These are phyloP conservation scores for Hibiscus syriacus DNA, from an alignment of 345 rosid species.

Conservation along the genomic window DNA sequence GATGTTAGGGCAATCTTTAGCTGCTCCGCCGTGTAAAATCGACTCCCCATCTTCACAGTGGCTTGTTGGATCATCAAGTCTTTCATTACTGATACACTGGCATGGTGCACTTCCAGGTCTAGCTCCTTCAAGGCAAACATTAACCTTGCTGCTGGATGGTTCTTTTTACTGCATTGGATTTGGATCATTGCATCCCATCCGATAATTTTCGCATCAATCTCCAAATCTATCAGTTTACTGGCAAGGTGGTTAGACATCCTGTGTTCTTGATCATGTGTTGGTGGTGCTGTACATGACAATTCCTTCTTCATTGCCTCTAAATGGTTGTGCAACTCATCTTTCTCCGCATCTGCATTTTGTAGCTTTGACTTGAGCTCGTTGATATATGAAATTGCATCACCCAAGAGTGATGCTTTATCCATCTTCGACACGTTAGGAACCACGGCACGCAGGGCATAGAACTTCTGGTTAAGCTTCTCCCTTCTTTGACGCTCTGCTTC, in stretches of 20 bases:
- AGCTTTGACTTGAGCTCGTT: slow-evolving; percentile 68
- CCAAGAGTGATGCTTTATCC: slow-evolving; percentile 95
- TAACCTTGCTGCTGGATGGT: slow-evolving; percentile 77
- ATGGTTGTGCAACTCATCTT: slow-evolving; percentile 58
- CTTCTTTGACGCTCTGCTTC: slow-evolving; percentile 19
- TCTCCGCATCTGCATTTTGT: slow-evolving; percentile 42
- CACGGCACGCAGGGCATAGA: slow-evolving; percentile 79
- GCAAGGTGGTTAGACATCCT: slow-evolving; percentile 29
- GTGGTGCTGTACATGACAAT: slow-evolving; percentile 17
- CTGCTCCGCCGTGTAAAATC: slow-evolving; percentile 72
- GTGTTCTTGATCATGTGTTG: slow-evolving; percentile 32
- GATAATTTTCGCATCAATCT: slow-evolving; percentile 82
- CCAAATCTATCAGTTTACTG: slow-evolving; percentile 56
- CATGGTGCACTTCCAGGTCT: slow-evolving; percentile 84
- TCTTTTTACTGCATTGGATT: too few relatives aligned
- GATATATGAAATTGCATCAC: slow-evolving; percentile 83
- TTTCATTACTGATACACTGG: slow-evolving; percentile 75
- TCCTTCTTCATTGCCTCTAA: slow-evolving; percentile 51
- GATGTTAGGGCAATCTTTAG: slow-evolving; percentile 48
- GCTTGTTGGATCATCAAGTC: too few relatives aligned
- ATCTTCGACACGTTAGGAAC: slow-evolving; percentile 95
- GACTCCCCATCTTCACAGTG: too few relatives aligned
- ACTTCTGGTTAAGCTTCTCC: slow-evolving; percentile 76
- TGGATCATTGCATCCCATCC: slow-evolving; percentile 90
- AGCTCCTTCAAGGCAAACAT: slow-evolving; percentile 81